Conservation (phyloP, 495 filamentous ascomycete genomes). For the Hypoxylon perforatum region DNA sequence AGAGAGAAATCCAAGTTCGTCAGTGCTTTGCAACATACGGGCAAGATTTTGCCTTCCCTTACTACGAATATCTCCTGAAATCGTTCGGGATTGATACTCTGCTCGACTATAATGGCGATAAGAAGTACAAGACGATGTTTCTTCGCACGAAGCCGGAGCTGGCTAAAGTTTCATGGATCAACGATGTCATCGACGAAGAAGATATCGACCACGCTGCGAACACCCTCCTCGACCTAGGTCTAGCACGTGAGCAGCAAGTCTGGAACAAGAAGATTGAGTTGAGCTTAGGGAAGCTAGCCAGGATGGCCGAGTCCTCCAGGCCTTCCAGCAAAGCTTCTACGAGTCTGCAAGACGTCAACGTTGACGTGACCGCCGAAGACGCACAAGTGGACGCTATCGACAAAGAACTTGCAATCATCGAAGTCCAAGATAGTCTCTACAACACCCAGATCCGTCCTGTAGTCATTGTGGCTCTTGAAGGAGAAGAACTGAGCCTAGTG, state of each 20-base stretch:
- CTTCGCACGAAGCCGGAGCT: constrained; percentile 74
- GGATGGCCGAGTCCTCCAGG: constrained; percentile 67
- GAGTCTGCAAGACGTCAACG: constrained; percentile 39
- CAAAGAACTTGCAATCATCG: constrained; percentile 70
- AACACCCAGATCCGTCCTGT: constrained; percentile 60
- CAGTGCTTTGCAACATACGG: constrained; percentile 79
- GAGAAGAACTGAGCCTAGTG: constrained; percentile 78
- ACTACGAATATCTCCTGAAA: constrained; percentile 79
- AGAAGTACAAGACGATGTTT: constrained; percentile 78
- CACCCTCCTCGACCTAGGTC: constrained; percentile 72
- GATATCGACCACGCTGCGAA: constrained; percentile 76
- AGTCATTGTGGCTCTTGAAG: constrained; percentile 76
- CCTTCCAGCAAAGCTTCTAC: constrained; percentile 48
- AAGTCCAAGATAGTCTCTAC: constrained; percentile 80
- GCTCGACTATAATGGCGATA: constrained; percentile 71
- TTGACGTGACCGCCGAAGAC: constrained; percentile 44
- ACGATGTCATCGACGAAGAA: constrained; percentile 79
- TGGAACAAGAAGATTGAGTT: constrained; percentile 93
- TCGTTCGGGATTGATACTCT: constrained; percentile 72
- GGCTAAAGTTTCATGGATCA: constrained; percentile 90
- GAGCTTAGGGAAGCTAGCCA: constrained; percentile 84
- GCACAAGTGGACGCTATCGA: constrained; percentile 62
- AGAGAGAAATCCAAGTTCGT: constrained; percentile 56
- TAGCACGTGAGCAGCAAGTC: constrained; percentile 73
- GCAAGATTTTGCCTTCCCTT: constrained; percentile 80